Percentiles rank a stretch among this genome's conserved stretches.
Conservation (phyloP, 2,329 filamentous ascomycete species). For the Diplodia sapinea region DNA sequence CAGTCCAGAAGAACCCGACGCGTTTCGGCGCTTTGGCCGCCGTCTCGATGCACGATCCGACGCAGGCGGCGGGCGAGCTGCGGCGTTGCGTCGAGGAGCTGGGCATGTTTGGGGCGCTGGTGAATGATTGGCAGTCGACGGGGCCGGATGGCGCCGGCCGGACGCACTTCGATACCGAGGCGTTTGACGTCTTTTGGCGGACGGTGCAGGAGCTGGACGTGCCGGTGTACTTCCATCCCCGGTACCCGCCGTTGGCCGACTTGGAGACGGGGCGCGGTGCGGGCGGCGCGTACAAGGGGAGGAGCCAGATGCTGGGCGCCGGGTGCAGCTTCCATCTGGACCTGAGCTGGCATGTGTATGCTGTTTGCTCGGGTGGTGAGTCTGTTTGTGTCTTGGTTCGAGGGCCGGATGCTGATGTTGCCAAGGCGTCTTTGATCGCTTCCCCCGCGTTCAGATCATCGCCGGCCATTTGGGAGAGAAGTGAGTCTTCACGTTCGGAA, state of each 20-base stretch:
- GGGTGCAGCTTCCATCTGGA: slow-evolving; percentile 51
- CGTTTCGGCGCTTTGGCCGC: slow-evolving; percentile 54
- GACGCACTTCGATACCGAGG: slow-evolving; percentile 42
- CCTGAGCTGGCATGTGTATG: slow-evolving; percentile 54
- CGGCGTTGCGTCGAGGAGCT: slow-evolving; percentile 43
- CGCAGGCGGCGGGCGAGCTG: slow-evolving; percentile 42
- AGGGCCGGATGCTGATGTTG: neutral
- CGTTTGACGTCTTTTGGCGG: slow-evolving; percentile 44
- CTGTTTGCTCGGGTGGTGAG: slow-evolving; percentile 44
- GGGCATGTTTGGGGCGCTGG: slow-evolving; percentile 67
- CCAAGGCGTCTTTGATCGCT: slow-evolving; percentile 51
- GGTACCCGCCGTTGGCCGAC: slow-evolving; percentile 35
- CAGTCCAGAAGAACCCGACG: slow-evolving; percentile 50
- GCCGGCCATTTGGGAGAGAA: slow-evolving; percentile 53
- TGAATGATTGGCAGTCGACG: slow-evolving; percentile 49
- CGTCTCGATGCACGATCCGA: slow-evolving; percentile 44
- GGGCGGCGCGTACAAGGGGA: neutral
- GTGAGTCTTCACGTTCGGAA: neutral
- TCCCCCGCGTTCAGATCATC: slow-evolving; percentile 51
- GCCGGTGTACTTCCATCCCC: slow-evolving; percentile 45
- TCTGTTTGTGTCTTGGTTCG: no score
- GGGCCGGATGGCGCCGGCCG: slow-evolving; percentile 40
- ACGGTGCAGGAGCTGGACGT: slow-evolving; percentile 42
- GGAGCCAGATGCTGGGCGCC: slow-evolving; percentile 40
- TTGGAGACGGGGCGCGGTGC: neutral